Evolutionary conservation across 257 asterid genomes (phyloP), one percentile per base, ranked within the genome.

Genomic region (Solanum chilense): DNA sequence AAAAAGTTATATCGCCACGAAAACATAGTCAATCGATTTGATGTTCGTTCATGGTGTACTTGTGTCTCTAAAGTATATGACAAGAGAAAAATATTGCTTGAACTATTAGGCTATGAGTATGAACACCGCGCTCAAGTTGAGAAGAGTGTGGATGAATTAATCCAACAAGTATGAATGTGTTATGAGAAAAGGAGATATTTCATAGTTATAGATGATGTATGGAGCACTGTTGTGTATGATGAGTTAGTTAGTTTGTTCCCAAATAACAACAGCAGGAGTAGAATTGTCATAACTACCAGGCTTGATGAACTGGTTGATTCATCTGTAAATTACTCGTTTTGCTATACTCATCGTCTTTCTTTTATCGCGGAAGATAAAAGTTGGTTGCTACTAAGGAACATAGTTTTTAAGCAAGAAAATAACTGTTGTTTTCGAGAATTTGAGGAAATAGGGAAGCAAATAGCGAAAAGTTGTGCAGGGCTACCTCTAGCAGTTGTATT

Each of bases 191-290:
- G 16, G 37, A 89, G 87, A 47, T 89, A 56, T 33, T 69, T 86
- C 33, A 16, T 89, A 73, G 90, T 89, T 5, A 31, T 89, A 23
- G 89, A 89, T 86, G 89, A 86, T 35, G 31, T 89, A 75, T 88
- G 90, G 88, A 84, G 64, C 74, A 49, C 86, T 52, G 7, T 2
- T 16, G 70, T 87, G 20, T 83, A 81, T 88, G 60, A 86, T 20
- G 69, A 11, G 2, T 9, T 86, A 6, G 49, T 35, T 15, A 47
- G 27, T 3, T 7, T 45, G 60, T 49, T 37, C 23, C 90, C 90
- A 76, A 42, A 88, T 77, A 82, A 78, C 23, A 23, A 37, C 21
- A 68, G 47, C 13, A 78, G 68, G 42, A 88, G 90, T 56, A 85
- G 90, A 88, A 78, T 85, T 35, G 0, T 88, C 13, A n/a, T 88